Percentiles rank a stretch among this genome's conserved stretches.
Evolutionary conservation across 371 early-diverging fungal species (phyloP).

Genomic region (Actinomucor elegans): DNA sequence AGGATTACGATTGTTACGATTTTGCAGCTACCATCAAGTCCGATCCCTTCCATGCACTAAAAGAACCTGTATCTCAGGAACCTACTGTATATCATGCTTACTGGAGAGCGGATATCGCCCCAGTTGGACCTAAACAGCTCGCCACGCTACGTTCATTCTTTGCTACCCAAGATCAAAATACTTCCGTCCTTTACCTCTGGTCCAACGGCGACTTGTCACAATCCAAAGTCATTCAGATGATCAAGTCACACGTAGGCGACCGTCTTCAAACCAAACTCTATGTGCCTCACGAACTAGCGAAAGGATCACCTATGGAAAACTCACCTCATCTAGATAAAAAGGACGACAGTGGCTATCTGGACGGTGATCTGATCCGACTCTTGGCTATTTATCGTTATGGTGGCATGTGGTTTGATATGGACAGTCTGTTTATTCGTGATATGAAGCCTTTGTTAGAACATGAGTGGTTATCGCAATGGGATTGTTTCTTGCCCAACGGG

Average conservation of each 20-base stretch:
- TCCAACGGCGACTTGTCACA: slow-evolving; percentile 49
- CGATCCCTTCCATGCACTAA: neutral
- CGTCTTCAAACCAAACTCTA: slow-evolving; percentile 36
- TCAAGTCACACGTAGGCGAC: slow-evolving; percentile 36
- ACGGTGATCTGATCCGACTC: slow-evolving; percentile 52
- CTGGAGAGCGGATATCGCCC: slow-evolving; percentile 51
- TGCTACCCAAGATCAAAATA: slow-evolving; percentile 46
- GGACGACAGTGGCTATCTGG: slow-evolving; percentile 49
- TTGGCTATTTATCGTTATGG: slow-evolving; percentile 52
- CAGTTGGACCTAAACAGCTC: slow-evolving; percentile 49
- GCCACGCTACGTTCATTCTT: slow-evolving; percentile 50
- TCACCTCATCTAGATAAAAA: slow-evolving; percentile 44
- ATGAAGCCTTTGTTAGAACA: slow-evolving; percentile 51
- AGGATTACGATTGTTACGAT: slow-evolving; percentile 56
- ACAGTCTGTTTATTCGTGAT: slow-evolving; percentile 50
- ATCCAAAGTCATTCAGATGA: slow-evolving; percentile 34
- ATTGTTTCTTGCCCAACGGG: slow-evolving; percentile 52
- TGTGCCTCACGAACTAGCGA: slow-evolving; percentile 36
- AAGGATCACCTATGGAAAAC: slow-evolving; percentile 48
- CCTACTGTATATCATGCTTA: slow-evolving; percentile 52
- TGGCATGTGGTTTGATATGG: slow-evolving; percentile 65
- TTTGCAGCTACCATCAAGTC: slow-evolving; percentile 44
- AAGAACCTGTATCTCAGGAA: slow-evolving; percentile 18
- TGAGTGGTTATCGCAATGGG: slow-evolving; percentile 58
- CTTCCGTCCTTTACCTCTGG: slow-evolving; percentile 45